Evolutionary conservation across 2,329 filamentous ascomycete genomes (phyloP).

Genomic region (Tolypocladium inflatum): DNA sequence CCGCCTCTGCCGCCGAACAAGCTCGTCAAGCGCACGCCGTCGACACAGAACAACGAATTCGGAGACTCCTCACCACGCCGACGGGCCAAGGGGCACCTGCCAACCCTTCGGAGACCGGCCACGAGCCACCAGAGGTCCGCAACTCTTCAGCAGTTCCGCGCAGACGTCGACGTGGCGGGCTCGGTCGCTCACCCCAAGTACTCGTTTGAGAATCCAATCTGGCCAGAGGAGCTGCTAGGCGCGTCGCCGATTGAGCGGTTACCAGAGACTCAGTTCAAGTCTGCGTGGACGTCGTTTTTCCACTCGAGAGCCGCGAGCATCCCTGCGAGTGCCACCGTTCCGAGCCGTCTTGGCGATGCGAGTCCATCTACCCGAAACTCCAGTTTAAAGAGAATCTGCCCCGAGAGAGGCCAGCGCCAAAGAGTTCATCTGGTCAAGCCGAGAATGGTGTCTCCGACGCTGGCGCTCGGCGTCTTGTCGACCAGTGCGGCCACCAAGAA

Average conservation of each 20-base stretch:
- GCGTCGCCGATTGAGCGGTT: conserved; percentile 13
- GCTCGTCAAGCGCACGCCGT: conserved; percentile 63
- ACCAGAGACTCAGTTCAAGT: conserved; percentile 6
- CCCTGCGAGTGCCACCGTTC: conserved; percentile 9
- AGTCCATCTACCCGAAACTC: conserved; percentile 12
- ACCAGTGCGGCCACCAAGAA: conserved; percentile 14
- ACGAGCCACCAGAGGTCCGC: conserved; percentile 72
- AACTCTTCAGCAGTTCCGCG: conserved; percentile 49
- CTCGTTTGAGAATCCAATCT: conserved; percentile 24
- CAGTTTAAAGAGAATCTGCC: conserved; percentile 17
- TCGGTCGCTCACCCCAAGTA: conserved; percentile 17
- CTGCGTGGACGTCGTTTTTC: conserved; percentile 48
- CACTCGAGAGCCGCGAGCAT: conserved; percentile 29
- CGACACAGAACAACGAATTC: conserved; percentile 35
- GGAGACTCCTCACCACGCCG: conserved; percentile 32
- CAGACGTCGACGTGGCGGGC: conserved; percentile 16
- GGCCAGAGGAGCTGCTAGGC: conserved; percentile 18
- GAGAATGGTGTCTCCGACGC: conserved; percentile 21
- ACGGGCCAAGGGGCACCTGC: conserved; percentile 50
- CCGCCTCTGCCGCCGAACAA: conserved; percentile 57
- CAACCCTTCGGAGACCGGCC: conserved; percentile 60
- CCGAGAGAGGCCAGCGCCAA: conserved; percentile 11
- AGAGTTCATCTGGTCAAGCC: conserved; percentile 26
- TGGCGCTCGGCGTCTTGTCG: conserved; percentile 11
- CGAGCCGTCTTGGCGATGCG: conserved; percentile 16